Percentiles rank a stretch among this genome's conserved stretches.
Conservation (phyloP, 768 basidiomycete genomes). For the Rhodosporidiobolus odoratus region DNA sequence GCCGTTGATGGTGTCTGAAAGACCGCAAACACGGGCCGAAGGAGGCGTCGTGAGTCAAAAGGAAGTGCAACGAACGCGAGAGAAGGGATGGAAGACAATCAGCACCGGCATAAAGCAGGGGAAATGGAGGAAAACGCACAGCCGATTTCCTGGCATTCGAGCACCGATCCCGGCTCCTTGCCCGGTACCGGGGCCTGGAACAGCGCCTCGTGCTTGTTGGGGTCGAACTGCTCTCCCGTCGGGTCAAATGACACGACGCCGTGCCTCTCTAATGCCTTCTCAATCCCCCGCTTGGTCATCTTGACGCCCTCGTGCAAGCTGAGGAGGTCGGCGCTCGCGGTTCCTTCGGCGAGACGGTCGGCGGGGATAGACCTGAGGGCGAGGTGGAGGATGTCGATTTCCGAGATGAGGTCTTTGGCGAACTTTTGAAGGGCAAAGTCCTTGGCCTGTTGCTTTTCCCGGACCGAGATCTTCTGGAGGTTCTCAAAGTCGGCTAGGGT, state of each 20-base stretch:
- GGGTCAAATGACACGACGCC: slow-evolving; percentile 89
- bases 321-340: slow-evolving; percentile 43
- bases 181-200: slow-evolving; percentile 86
- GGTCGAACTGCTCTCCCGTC: slow-evolving; percentile 86
- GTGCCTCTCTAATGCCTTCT: slow-evolving; percentile 85
- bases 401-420: slow-evolving; percentile 54
- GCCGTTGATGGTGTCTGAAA: slow-evolving; percentile 88
- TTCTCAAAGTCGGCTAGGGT: slow-evolving; percentile 93
- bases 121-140: slow-evolving; percentile 17
- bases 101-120: neutral
- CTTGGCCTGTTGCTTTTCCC: slow-evolving; percentile 84
- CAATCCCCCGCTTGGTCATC: slow-evolving; percentile 81
- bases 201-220: slow-evolving; percentile 88
- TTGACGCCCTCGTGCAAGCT: slow-evolving; percentile 74
- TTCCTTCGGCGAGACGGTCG: slow-evolving; percentile 42
- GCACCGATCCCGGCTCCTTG: slow-evolving; percentile 79
- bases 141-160: slow-evolving; percentile 72
- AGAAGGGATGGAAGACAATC: neutral
- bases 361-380: slow-evolving; percentile 65
- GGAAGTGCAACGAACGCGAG: no score
- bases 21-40: no score
- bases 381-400: slow-evolving; percentile 74
- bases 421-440: slow-evolving; percentile 91
- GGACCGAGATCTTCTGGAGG: slow-evolving; percentile 79
- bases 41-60: no score